Base-by-base conservation (phyloP, 352 stramenopile genomes). In the Halophytophthora polymorphica region DNA sequence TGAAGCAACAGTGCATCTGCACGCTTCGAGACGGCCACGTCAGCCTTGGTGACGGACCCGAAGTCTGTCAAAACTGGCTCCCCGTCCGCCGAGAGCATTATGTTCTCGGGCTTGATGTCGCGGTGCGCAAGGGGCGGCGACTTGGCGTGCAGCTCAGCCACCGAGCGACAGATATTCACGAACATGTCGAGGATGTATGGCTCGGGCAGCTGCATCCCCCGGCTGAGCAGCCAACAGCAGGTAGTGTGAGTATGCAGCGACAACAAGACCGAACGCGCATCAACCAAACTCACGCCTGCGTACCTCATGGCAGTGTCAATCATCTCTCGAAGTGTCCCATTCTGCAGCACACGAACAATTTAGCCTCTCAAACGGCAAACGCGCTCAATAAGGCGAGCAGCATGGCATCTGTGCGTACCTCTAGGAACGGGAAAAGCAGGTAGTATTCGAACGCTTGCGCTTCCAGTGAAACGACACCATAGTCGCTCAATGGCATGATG, bases 21-120 rank as follows among this genome's bases (percentile, higher is more conserved):
- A 6, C 84, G 80, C 49, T 79, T 90, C 8, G 66, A 56, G 28
- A 96, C 79, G 7, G 53, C 66, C 22, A 88, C 62, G 42, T 95
- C 73, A 18, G 73, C 83, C 40, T 67, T 64, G 10, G 68, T 73
- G 45, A 88, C 64, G 1, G 84, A 95, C 0, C 87, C 87, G 72
- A 96, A 95, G 55, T 96, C 87, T n/a, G 84, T 95, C 47, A 96
- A 57, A 33, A 96, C 56, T 3, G 85, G 86, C 45, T 92, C 83
- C n/a, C 75, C 61, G 14, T 90, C 73, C 29, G 86, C 70, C 0
- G 77, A 78, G 25, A 96, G 51, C 73, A 96, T 58, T 14, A 96
- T 66, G 51, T 96, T 96, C 45, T 96, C 87, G 5, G 86, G 86
- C 81, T 95, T 95, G 36, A 96, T 93, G 62, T 96, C 86, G 8